phyloP scores from a whole-genome alignment of 2,329 filamentous ascomycete species.

The Monosporascus sp. region DNA sequence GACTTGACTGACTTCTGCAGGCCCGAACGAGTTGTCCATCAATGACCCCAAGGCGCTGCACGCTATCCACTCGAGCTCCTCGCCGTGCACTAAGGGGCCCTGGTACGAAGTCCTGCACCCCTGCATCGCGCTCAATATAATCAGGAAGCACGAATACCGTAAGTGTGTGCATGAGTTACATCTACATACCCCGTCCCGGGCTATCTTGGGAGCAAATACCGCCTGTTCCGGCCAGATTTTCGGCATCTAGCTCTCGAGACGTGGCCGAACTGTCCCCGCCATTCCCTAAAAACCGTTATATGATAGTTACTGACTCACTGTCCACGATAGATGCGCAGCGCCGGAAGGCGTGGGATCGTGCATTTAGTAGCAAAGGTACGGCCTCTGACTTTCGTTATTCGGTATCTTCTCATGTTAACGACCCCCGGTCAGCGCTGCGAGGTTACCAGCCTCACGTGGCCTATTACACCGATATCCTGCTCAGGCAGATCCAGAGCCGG shows the following conservation, averaged over 20 bases:
- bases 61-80: neutral
- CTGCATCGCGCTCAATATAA: too few species aligned
- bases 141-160: too few species aligned
- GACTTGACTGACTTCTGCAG: too few species aligned
- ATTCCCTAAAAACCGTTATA: too few species aligned
- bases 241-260: too few species aligned
- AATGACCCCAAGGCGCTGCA: too few species aligned
- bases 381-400: neutral
- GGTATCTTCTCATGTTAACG: neutral
- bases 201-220: too few species aligned
- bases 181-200: too few species aligned
- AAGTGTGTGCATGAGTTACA: too few species aligned
- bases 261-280: too few species aligned
- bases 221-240: too few species aligned
- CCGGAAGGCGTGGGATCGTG: constrained; percentile 30
- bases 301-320: neutral
- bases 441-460: constrained; percentile 26
- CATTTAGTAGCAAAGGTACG: constrained; percentile 25
- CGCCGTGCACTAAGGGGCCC: neutral
- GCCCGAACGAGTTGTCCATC: too few species aligned
- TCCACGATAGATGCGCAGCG: constrained; percentile 14
- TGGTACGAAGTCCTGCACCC: neutral
- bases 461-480: constrained; percentile 18
- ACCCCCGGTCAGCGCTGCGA: neutral
- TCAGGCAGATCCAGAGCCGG: constrained; percentile 16